A percentile compares a stretch with the other conserved stretches of the same genome.
Conservation (phyloP, 2,329 filamentous ascomycete genomes). For the Gnomoniopsis sp. region DNA sequence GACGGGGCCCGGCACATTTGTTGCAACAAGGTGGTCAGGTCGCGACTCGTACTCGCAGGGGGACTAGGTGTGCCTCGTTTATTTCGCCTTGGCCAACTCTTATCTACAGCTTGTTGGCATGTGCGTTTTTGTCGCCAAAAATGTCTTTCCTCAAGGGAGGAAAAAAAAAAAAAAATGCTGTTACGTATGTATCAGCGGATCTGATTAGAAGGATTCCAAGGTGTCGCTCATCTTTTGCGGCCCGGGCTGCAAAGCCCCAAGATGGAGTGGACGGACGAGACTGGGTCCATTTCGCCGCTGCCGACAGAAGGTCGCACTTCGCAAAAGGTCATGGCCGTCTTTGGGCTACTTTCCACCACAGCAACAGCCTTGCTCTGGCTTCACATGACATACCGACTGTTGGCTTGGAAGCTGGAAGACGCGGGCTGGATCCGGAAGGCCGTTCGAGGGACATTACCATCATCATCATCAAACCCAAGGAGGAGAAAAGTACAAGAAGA, state of each 20-base stretch:
- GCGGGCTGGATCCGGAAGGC: neutral
- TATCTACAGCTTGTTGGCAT: no score
- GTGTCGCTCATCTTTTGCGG: neutral
- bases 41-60: no score
- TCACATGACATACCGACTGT: neutral
- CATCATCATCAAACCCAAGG: neutral
- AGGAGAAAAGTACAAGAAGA: no score
- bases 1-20: no score
- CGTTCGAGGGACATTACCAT: neutral
- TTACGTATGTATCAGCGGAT: neutral
- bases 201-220: neutral
- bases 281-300: neutral
- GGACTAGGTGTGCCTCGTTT: no score
- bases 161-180: no score
- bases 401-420: neutral
- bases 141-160: no score
- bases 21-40: no score
- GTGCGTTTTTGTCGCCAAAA: no score
- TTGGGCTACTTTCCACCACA: neutral
- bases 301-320: neutral
- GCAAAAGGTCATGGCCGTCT: neutral
- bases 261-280: neutral
- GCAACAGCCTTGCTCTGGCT: neutral
- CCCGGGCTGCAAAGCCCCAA: neutral
- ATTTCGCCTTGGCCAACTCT: no score